Percentiles rank a stretch among this genome's conserved stretches.
Conservation (phyloP, 768 basidiomycete genomes). For the Ramaria rubella region DNA sequence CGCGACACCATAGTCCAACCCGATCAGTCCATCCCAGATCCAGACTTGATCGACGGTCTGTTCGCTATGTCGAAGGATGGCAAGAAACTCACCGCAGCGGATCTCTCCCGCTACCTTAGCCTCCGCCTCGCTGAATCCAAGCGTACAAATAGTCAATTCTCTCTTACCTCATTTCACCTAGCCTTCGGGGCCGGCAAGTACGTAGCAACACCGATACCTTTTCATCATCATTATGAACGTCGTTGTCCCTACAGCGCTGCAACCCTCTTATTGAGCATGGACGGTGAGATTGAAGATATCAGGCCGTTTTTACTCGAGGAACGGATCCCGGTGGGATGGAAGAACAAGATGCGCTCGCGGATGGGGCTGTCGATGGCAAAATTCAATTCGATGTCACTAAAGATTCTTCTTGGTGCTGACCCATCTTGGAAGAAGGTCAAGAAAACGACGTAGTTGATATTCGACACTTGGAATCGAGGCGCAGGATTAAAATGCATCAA, state of each 20-base stretch:
- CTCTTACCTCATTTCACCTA: slow-evolving; percentile 44
- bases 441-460: no score
- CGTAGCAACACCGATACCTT: slow-evolving; percentile 22
- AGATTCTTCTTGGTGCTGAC: slow-evolving; percentile 1
- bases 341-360: slow-evolving; percentile 47
- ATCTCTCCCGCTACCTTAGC: slow-evolving; percentile 50
- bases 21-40: slow-evolving; percentile 49
- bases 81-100: slow-evolving; percentile 45
- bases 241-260: slow-evolving; percentile 39
- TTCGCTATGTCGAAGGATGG: slow-evolving; percentile 50
- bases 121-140: slow-evolving; percentile 56
- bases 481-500: no score
- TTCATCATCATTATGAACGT: not conserved
- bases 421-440: slow-evolving; percentile 9
- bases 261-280: slow-evolving; percentile 59
- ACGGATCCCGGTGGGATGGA: slow-evolving; percentile 65
- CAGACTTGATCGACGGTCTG: slow-evolving; percentile 44
- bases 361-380: slow-evolving; percentile 52
- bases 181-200: slow-evolving; percentile 65
- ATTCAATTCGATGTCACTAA: slow-evolving; percentile 37
- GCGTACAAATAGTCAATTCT: slow-evolving; percentile 49
- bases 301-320: slow-evolving; percentile 57
- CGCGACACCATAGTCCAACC: slow-evolving; percentile 41
- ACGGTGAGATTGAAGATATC: slow-evolving; percentile 52
- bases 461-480: no score